These are phyloP conservation scores for Lavandula angustifolia DNA, from an alignment of 257 asterid genomes.

Conservation along the genomic window DNA sequence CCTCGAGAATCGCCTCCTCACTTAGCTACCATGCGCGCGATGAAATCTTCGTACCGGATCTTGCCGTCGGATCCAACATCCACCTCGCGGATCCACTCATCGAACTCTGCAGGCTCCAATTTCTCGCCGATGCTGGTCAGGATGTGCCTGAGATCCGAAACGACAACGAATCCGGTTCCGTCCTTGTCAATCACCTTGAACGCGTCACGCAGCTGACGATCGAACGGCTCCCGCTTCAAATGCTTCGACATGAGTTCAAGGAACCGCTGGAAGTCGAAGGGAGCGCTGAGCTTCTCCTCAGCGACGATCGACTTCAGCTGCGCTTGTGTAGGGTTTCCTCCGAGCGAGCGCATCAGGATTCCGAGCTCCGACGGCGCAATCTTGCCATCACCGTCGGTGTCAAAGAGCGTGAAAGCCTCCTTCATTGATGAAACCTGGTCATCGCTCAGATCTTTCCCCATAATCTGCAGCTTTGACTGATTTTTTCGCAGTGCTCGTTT, in stretches of 20 bases:
- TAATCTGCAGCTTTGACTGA: constrained; percentile 22
- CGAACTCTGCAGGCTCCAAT: constrained; percentile 42
- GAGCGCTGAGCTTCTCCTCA: constrained; percentile 69
- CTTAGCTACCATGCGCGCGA: constrained; percentile 41
- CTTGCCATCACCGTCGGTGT: constrained; percentile 92
- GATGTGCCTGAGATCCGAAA: constrained; percentile 90
- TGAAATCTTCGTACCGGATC: constrained; percentile 89
- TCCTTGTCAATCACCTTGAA: constrained; percentile 48
- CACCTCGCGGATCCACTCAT: constrained; percentile 96
- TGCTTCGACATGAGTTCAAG: constrained; percentile 86
- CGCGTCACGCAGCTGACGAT: constrained; percentile 93
- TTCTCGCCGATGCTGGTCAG: constrained; percentile 89
- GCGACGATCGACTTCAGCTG: constrained; percentile 70
- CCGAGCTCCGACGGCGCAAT: constrained; percentile 57
- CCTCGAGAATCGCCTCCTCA: constrained; percentile 16
- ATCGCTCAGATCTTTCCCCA: constrained; percentile 93
- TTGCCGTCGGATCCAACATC: constrained; percentile 94
- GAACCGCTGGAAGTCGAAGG: constrained; percentile 74
- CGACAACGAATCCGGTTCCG: constrained; percentile 66
- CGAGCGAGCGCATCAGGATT: constrained; percentile 70
- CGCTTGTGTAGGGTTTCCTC: constrained; percentile 94
- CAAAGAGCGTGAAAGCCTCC: constrained; percentile 90
- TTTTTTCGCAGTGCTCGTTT: background rate
- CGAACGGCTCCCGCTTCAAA: constrained; percentile 93
- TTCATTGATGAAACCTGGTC: constrained; percentile 84